Conservation (phyloP, 345 rosid species). For the Bruguiera parviflora region DNA sequence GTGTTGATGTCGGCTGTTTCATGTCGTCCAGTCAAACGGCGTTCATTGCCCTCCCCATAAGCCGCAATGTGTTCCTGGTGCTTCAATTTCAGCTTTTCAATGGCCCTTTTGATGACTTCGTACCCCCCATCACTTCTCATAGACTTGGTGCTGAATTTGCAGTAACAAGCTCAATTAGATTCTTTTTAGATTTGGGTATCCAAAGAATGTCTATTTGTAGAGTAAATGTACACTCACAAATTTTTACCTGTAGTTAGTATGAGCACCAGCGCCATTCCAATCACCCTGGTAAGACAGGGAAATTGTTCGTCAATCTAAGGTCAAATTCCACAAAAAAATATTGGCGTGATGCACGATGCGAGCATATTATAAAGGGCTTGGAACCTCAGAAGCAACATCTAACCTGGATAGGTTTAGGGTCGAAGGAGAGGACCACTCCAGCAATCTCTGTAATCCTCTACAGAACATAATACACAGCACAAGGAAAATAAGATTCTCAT, state of each 20-base stretch:
- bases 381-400: neutral
- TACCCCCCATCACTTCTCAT: conserved; percentile 9
- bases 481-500: neutral
- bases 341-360: neutral
- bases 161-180: neutral
- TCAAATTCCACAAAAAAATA: neutral
- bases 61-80: conserved; percentile 5
- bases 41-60: conserved; percentile 1
- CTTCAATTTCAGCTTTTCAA: neutral
- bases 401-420: conserved; percentile 14
- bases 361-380: neutral
- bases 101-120: conserved; percentile 13
- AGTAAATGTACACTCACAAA: neutral
- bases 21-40: conserved; percentile 7
- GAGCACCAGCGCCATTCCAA: conserved; percentile 15
- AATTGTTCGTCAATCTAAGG: neutral
- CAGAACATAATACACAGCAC: neutral
- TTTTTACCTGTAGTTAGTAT: conserved; percentile 11
- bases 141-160: conserved; percentile 6
- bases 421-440: conserved; percentile 6
- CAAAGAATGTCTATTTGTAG: neutral
- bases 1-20: conserved; percentile 7
- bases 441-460: conserved; percentile 3
- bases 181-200: neutral
- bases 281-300: neutral